Conservation (phyloP, 306 rosid species). For the Corylus americana region DNA sequence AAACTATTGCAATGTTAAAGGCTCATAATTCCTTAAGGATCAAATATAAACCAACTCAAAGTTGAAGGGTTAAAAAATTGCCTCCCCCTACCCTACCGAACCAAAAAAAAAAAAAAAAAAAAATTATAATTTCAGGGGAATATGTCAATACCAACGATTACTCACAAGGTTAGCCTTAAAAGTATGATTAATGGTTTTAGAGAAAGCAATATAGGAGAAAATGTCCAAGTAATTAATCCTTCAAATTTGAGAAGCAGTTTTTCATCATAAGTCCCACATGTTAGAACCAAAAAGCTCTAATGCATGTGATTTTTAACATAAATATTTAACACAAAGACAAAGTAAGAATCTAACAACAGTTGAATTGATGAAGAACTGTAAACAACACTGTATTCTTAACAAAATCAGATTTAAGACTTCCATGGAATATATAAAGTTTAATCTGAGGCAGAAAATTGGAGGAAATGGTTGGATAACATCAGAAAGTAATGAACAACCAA, state of each 20-base stretch:
- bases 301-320: background rate
- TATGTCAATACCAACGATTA: background rate
- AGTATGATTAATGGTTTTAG: background rate
- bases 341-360: background rate
- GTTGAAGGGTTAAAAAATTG: background rate
- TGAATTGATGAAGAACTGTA: background rate
- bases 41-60: background rate
- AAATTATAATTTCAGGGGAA: too few relatives aligned
- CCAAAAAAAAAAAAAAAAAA: too few relatives aligned
- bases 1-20: background rate
- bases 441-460: background rate
- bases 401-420: background rate
- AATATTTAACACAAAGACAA: background rate
- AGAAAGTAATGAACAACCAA: too few relatives aligned
- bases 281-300: background rate
- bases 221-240: background rate
- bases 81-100: background rate
- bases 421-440: background rate
- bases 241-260: background rate
- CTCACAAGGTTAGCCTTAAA: background rate
- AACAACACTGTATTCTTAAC: background rate
- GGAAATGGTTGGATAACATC: background rate
- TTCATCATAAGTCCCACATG: background rate
- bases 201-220: background rate
- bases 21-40: background rate